Evolutionary conservation across 2,329 filamentous ascomycete genomes (phyloP).

Genomic region (Fusarium caatingaense): DNA sequence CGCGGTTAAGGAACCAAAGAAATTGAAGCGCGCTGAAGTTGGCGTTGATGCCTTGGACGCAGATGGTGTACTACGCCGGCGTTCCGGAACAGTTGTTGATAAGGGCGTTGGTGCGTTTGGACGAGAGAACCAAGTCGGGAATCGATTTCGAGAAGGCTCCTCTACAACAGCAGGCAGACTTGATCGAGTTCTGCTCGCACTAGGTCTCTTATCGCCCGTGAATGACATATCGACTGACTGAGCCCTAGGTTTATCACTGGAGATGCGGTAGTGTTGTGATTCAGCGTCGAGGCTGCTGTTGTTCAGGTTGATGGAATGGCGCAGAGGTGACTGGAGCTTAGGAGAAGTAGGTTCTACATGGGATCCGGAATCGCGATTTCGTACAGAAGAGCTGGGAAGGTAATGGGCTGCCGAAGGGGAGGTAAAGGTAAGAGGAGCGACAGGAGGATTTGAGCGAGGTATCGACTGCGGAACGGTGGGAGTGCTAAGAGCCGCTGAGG

Average conservation of each 20-base stretch:
- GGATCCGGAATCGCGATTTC: constrained; percentile 39
- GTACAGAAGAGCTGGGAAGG: constrained; percentile 35
- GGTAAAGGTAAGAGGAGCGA: constrained; percentile 26
- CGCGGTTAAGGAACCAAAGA: constrained; percentile 58
- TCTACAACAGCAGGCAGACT: constrained; percentile 33
- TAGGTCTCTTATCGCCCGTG: constrained; percentile 47
- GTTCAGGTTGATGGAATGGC: constrained; percentile 47
- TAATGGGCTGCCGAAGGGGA: constrained; percentile 33
- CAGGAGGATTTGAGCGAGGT: constrained; percentile 19
- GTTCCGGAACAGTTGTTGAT: constrained; percentile 19
- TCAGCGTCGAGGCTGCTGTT: constrained; percentile 25
- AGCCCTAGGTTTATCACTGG: constrained; percentile 22
- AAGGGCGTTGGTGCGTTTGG: constrained; percentile 32
- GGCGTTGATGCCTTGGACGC: constrained; percentile 52
- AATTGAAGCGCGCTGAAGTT: constrained; percentile 57
- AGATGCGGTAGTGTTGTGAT: constrained; percentile 24
- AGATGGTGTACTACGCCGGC: constrained; percentile 38
- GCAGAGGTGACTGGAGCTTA: constrained; percentile 49
- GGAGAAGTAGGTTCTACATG: constrained; percentile 46
- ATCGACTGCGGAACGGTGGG: constrained; percentile 25
- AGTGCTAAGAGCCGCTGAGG: constrained; percentile 31
- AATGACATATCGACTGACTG: constrained; percentile 51
- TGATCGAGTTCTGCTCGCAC: constrained; percentile 13
- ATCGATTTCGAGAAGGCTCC: constrained; percentile 28
- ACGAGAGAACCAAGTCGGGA: constrained; percentile 44